Evolutionary conservation across 179 eudicot species (phyloP), one percentile per base, ranked within the genome.

Genomic region (Nepenthes alata): DNA sequence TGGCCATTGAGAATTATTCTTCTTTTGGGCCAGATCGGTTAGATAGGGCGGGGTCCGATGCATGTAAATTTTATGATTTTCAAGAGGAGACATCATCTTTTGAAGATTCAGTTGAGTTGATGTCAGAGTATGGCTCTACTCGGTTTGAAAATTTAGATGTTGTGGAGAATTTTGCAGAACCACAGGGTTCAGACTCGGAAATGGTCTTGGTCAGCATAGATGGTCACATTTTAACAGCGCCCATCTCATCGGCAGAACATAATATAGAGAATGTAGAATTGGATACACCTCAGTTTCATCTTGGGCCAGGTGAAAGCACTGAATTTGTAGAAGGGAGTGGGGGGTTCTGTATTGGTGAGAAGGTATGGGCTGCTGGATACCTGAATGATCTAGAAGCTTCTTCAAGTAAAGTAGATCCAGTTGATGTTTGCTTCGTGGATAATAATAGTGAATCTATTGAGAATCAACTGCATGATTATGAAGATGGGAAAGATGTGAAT

Each of bases 161-260:
- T 34, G 73, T 71, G 59, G 95, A 82, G 10, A 71, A 77, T 71
- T 82, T 69, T 53, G 70, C 72, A 48, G 94, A 90, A 75, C 78
- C 95, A 38, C 78, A 81, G 63, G 68, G 73, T 37, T 72, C 71
- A 36, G 85, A 67, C 66, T 80, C 98, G 35, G 97, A 85, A 77
- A 87, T 93, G 75, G 88, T 93, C 71, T 82, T 90, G 83, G 95
- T 93, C 38, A 93, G 98, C 70, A 78, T 89, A 16, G 98, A 93
- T 79, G 98, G 98, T 62, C 95, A 85, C 64, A 81, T 93, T 68
- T 80, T 93, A 60, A 87, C 87, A 39, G 98, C 97, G 45, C 98
- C 97, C 38, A 83, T 93, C 69, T 74, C 77, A 41, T 75, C 95
- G 38, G 68, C 75, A 25, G 96, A 82, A 73, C 77, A 70, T 59